phyloP scores from a whole-genome alignment of 169 alveolate species.

The Plasmodium fragile region DNA sequence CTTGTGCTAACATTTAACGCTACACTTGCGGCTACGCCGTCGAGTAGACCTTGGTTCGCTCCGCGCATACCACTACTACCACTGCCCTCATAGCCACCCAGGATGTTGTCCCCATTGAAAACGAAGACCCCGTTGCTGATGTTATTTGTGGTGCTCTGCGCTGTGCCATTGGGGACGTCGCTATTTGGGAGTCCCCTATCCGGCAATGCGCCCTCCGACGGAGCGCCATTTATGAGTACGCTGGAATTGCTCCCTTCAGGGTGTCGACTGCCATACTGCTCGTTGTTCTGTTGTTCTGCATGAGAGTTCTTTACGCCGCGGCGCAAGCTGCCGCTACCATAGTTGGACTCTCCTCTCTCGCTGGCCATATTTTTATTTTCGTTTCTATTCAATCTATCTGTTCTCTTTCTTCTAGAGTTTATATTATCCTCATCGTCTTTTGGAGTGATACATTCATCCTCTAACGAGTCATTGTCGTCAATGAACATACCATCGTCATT shows the following conservation, averaged over 20 bases:
- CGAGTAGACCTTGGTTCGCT: background rate
- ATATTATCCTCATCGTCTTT: conserved; percentile 65
- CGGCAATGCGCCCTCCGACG: background rate
- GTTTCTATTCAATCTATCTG: conserved; percentile 7
- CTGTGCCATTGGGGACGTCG: background rate
- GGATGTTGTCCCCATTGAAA: conserved; percentile 4
- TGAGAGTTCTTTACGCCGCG: background rate
- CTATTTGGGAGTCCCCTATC: background rate
- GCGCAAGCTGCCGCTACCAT: background rate
- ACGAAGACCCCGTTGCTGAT: background rate
- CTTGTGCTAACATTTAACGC: background rate
- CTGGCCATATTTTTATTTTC: conserved; percentile 24
- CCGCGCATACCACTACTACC: background rate
- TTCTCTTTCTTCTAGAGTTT: conserved; percentile 39
- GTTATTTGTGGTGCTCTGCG: background rate
- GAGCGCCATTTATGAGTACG: background rate
- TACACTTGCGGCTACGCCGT: background rate
- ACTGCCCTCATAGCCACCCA: background rate
- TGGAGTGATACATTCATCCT: conserved; percentile 67
- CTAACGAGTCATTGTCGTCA: conserved; percentile 49
- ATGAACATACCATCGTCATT: conserved; percentile 72
- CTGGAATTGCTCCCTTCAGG: background rate
- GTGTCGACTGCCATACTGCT: background rate
- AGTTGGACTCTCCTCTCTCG: conserved; percentile 1
- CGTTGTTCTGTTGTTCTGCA: background rate